Evolutionary conservation across 2,329 filamentous ascomycete species (phyloP).

Genomic region (Fusarium nelsonii): DNA sequence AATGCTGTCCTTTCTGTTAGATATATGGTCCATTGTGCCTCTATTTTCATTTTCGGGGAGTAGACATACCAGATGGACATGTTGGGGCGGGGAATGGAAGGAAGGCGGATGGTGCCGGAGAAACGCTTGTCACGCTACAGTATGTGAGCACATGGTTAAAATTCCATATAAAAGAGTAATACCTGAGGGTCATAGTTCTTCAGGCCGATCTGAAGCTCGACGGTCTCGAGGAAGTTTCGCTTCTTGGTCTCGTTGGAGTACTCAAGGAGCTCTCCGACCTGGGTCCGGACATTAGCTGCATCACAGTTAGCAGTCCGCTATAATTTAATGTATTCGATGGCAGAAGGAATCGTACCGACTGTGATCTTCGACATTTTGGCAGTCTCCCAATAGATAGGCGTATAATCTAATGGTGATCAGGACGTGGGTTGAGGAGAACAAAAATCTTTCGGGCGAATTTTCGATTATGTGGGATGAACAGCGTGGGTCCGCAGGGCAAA

Average conservation of each 20-base stretch:
- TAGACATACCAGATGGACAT: slow-evolving; percentile 78
- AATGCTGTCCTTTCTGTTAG: slow-evolving; percentile 57
- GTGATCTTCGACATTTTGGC: slow-evolving; percentile 89
- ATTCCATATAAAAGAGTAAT: neutral
- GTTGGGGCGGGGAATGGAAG: slow-evolving; percentile 88
- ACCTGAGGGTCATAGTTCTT: slow-evolving; percentile 97
- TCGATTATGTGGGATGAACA: slow-evolving; percentile 39
- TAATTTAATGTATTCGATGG: neutral
- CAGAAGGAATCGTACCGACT: slow-evolving; percentile 66
- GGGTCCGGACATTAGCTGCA: slow-evolving; percentile 89
- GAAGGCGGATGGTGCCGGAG: slow-evolving; percentile 98
- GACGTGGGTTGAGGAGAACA: slow-evolving; percentile 47
- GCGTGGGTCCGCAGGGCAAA: slow-evolving; percentile 53
- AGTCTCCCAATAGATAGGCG: slow-evolving; percentile 84
- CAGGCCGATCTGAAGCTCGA: slow-evolving; percentile 91
- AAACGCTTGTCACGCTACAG: slow-evolving; percentile 98
- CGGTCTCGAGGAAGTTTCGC: slow-evolving; percentile 96
- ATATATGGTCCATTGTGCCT: neutral
- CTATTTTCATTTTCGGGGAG: too few species aligned
- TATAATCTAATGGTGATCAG: slow-evolving; percentile 77
- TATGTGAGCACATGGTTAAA: neutral
- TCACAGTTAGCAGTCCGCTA: slow-evolving; percentile 53
- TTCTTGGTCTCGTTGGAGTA: slow-evolving; percentile 97
- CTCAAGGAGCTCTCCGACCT: slow-evolving; percentile 93
- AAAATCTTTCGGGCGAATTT: slow-evolving; percentile 32